Evolutionary conservation across 2,329 filamentous ascomycete genomes (phyloP).

Genomic region (Geosmithia morbida): DNA sequence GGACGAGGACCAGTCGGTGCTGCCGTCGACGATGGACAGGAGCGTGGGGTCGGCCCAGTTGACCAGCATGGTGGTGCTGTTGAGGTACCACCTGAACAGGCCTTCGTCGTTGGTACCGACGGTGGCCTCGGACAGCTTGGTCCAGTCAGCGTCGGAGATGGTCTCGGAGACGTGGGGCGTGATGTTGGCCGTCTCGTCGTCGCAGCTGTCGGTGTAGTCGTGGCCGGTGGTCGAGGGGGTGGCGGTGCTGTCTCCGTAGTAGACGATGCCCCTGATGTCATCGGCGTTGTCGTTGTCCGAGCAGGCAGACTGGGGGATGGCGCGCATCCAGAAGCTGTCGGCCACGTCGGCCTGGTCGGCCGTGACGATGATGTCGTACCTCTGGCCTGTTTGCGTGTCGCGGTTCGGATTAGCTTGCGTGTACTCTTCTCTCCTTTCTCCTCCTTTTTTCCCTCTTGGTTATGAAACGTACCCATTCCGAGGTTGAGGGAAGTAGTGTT

Average conservation of each 20-base stretch:
- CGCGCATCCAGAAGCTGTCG: slow-evolving; percentile 28
- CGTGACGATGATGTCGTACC: slow-evolving; percentile 30
- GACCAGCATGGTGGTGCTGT: slow-evolving; percentile 27
- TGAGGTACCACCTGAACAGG: slow-evolving; percentile 3
- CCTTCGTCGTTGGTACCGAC: slow-evolving; percentile 1
- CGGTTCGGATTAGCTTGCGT: too few species aligned
- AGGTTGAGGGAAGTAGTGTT: slow-evolving; percentile 29
- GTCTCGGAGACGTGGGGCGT: slow-evolving; percentile 18
- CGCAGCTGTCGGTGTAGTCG: slow-evolving; percentile 11
- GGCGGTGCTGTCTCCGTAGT: slow-evolving; percentile 14
- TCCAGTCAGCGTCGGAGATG: slow-evolving; percentile 13
- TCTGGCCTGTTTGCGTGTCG: slow-evolving; percentile 29
- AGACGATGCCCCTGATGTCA: slow-evolving; percentile 31
- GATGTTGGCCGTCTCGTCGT: slow-evolving; percentile 19
- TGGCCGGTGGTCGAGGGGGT: slow-evolving; percentile 6
- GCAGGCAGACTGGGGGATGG: slow-evolving; percentile 24
- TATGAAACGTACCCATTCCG: slow-evolving; percentile 22
- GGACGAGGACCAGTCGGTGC: slow-evolving; percentile 7
- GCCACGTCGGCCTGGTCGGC: slow-evolving; percentile 14
- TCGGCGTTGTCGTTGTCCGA: slow-evolving; percentile 19
- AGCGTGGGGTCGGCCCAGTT: slow-evolving; percentile 39
- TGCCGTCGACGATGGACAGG: slow-evolving; percentile 22
- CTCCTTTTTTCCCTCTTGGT: too few species aligned
- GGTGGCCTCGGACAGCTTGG: slow-evolving; percentile 12
- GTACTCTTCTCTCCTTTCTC: too few species aligned